Evolutionary conservation across 306 rosid genomes (phyloP), one percentile per base, ranked within the genome.

Genomic region (Senna tora): DNA sequence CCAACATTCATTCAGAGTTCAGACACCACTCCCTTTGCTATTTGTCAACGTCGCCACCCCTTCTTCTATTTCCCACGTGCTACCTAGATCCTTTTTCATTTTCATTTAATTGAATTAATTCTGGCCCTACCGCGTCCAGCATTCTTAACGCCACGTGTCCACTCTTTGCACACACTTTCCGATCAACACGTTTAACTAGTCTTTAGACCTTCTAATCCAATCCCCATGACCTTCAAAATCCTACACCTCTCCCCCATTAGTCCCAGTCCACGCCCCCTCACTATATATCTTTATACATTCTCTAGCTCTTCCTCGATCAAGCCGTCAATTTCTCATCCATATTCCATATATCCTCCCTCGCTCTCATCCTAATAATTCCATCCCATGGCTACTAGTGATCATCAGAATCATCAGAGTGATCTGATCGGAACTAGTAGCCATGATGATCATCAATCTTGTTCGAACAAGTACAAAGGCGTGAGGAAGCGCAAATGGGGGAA

Each of bases 401-500:
- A 25, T 25, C 30, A 25, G 1, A 3, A 25, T 25, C 30, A 25
- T 25, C 30, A 25, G 30, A 25, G 3, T 25, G 30, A 25, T 25
- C 30, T 25, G 30, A 25, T 25, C 30, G 30, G 30, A 25, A 25
- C 3, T 25, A 25, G 2, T 25, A 25, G 30, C 3, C 30, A 25
- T 25, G 30, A 25, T 3, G 30, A 25, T 25, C 30, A 25, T 25
- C 30, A 58, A 13, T 58, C 64, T 34, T 33, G 63, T 3, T 47
- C 55, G n/a, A 77, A 2, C 2, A 61, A 84, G 52, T 90, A 78
- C 84, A 90, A 79, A 54, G 96, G 96, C 0, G 96, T 90, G 8
- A 77, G 96, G 14, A 84, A 75, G 82, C 79, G 96, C 2, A 90
- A 90, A 77, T 90, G 96, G 96, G 96, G 96, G 0, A 90, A 87